Conservation (phyloP, 257 asterid genomes). For the Vinca minor region DNA sequence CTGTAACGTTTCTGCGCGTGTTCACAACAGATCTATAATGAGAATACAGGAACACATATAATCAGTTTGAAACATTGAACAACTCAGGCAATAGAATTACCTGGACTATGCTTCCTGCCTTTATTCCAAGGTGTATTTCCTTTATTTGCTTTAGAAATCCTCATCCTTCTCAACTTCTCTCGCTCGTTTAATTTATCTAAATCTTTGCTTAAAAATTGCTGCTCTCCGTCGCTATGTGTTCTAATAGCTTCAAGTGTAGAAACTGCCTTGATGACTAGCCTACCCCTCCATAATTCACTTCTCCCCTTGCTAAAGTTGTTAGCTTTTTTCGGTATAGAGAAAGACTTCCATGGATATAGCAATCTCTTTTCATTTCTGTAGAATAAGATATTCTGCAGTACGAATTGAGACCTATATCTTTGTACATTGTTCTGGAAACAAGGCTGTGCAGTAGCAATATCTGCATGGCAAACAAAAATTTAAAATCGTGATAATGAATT, state of each 20-base stretch:
- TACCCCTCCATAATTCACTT: slow-evolving; percentile 31
- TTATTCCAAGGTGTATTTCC: slow-evolving; percentile 96
- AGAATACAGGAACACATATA: slow-evolving; percentile 8
- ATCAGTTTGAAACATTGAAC: slow-evolving; percentile 1
- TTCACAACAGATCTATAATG: slow-evolving; percentile 10
- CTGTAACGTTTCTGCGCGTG: slow-evolving; percentile 81
- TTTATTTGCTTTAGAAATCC: slow-evolving; percentile 88
- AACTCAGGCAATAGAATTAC: slow-evolving; percentile 24
- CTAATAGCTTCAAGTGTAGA: slow-evolving; percentile 53
- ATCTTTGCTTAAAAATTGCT: slow-evolving; percentile 41
- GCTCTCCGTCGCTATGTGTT: slow-evolving; percentile 22
- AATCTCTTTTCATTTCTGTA: slow-evolving; percentile 39
- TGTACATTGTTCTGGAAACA: slow-evolving; percentile 44
- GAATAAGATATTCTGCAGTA: slow-evolving; percentile 23
- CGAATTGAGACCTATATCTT: slow-evolving; percentile 39
- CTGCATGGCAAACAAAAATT: slow-evolving; percentile 50
- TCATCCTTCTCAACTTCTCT: slow-evolving; percentile 78
- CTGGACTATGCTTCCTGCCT: slow-evolving; percentile 90
- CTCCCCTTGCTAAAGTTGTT: slow-evolving; percentile 27
- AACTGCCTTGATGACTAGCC: slow-evolving; percentile 54
- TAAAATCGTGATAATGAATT: background rate
- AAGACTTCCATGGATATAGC: slow-evolving; percentile 33
- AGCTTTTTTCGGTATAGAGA: slow-evolving; percentile 25
- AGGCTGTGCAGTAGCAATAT: slow-evolving; percentile 73
- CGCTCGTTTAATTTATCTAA: slow-evolving; percentile 44